phyloP scores from a whole-genome alignment of 2,329 filamentous ascomycete genomes.

The Cercospora janseana region DNA sequence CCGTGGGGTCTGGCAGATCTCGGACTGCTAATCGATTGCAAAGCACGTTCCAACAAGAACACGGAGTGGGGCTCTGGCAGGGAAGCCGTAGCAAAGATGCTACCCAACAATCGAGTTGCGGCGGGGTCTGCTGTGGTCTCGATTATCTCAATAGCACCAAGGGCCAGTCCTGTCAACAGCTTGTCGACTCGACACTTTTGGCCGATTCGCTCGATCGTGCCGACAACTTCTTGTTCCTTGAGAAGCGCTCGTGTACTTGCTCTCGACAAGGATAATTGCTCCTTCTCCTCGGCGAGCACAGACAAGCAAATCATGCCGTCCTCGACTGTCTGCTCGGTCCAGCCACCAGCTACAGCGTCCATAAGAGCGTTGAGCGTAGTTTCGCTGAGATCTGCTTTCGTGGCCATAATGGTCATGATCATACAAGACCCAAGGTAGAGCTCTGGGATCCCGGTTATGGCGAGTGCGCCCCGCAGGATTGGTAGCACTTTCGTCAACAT shows the following conservation, averaged over 20 bases:
- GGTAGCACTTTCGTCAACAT: slow-evolving; percentile 66
- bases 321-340: slow-evolving; percentile 69
- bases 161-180: slow-evolving; percentile 68
- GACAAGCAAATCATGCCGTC: slow-evolving; percentile 77
- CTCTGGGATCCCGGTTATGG: slow-evolving; percentile 71
- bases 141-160: slow-evolving; percentile 59
- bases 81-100: slow-evolving; percentile 4
- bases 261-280: slow-evolving; percentile 65
- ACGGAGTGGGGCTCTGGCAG: slow-evolving; percentile 15
- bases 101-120: slow-evolving; percentile 13
- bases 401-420: slow-evolving; percentile 79
- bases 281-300: slow-evolving; percentile 76
- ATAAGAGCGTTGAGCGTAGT: slow-evolving; percentile 80
- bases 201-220: slow-evolving; percentile 60
- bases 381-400: slow-evolving; percentile 77
- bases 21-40: slow-evolving; percentile 12
- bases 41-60: slow-evolving; percentile 14
- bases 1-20: background rate
- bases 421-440: slow-evolving; percentile 88
- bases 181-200: slow-evolving; percentile 67
- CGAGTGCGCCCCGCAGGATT: slow-evolving; percentile 73
- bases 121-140: background rate
- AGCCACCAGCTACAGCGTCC: slow-evolving; percentile 79
- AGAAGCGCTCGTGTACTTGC: slow-evolving; percentile 68
- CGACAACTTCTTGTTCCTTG: slow-evolving; percentile 60